Evolutionary conservation across 23 red algal species (phyloP), one percentile per base, ranked within the genome.

Genomic region (Chondrus crispus): DNA sequence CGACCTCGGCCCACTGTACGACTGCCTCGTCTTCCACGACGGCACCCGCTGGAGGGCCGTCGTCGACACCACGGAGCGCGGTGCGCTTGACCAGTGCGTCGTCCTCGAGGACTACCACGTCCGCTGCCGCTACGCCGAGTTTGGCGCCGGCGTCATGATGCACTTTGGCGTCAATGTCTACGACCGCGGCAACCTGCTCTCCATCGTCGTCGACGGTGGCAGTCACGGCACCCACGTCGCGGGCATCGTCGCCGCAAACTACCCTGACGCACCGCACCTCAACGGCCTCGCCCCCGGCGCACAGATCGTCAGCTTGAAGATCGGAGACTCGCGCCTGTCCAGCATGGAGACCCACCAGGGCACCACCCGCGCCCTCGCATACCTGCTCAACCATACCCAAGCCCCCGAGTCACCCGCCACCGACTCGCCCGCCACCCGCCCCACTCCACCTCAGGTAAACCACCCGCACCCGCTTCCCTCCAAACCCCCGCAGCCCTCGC

Each of bases 281-380:
- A 90, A 95, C 33, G 93, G 93, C 30, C 58, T 89, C 30, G 93
- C 93, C 13, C 93, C 93, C 5, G 93, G 93, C 50, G 81, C 88
- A n/a, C 46, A 81, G 55, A 95, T 95, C 28, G 85, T 95, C 7
- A 89, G 84, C 38, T 70, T 95, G 5, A 95, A 95, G 63, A 95
- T 95, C 41, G 93, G 93, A 12, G 93, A 95, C 45, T 83, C 85
- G 11, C 71, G 93, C 20, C 32, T 95, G 41, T 80, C 64, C 9
- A 80, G 78, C 58, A 95, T 95, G 93, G 93, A 95, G 52, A 95
- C 93, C 45, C 93, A 95, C 39, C 93, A 95, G 71, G 93, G 93
- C 28, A 47, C 80, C 9, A 84, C 71, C 39, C 85, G 93, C 3
- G 93, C 93, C 37, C 46, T 90, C 44, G 93, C 84, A 2, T 88